Percentiles rank a stretch among this genome's conserved stretches.
Conservation (phyloP, 345 rosid genomes). For the Psidium friedrichsthalianum region DNA sequence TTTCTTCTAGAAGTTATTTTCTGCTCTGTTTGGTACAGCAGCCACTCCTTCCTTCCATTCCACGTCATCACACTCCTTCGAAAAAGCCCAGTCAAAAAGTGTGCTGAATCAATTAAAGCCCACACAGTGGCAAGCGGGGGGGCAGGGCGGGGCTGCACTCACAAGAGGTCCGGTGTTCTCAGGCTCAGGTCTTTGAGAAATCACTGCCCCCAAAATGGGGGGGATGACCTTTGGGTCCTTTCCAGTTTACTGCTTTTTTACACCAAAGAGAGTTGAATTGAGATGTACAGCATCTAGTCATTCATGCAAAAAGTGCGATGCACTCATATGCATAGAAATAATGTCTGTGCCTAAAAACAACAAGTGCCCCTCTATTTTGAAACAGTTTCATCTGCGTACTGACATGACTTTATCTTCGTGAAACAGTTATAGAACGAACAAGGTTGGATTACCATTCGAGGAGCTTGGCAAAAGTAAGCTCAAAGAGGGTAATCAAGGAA, state of each 20-base stretch:
- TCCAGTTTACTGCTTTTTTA: background rate
- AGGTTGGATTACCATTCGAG: constrained; percentile 59
- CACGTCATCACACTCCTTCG: background rate
- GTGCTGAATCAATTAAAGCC: background rate
- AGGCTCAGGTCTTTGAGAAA: background rate
- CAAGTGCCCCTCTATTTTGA: background rate
- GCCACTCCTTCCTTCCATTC: background rate
- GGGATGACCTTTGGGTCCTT: background rate
- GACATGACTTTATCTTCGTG: background rate
- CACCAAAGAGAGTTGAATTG: background rate
- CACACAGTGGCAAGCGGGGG: background rate
- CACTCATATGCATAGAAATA: background rate
- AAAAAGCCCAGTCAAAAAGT: background rate
- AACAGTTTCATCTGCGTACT: background rate
- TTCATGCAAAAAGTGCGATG: background rate
- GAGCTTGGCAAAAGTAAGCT: constrained; percentile 83
- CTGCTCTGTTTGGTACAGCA: background rate
- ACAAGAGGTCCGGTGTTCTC: background rate
- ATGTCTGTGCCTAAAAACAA: background rate
- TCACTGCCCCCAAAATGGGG: background rate
- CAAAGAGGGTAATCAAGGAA: constrained; percentile 76
- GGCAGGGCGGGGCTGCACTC: background rate
- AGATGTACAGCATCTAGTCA: background rate
- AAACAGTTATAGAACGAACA: background rate
- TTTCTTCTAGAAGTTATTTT: background rate